Conservation (phyloP, 129 eudicot species). For the Arctium minus region DNA sequence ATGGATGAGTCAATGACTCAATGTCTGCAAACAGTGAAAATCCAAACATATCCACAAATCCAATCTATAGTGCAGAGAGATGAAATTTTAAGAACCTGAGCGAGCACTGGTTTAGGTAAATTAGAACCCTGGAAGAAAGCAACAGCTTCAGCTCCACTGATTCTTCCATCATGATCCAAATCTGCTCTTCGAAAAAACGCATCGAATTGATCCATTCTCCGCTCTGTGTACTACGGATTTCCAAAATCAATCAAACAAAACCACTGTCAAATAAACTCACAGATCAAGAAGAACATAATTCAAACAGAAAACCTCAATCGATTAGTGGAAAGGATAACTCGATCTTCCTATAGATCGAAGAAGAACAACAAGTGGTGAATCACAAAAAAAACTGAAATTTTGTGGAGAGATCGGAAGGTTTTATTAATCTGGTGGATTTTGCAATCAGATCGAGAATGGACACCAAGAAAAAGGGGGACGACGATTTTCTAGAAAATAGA, state of each 20-base stretch:
- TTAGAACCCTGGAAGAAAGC: conserved; percentile 76
- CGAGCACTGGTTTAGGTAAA: conserved; percentile 70
- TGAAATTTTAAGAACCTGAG: conserved; percentile 56
- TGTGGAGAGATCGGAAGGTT: neutral
- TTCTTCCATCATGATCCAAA: conserved; percentile 87
- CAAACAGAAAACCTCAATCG: neutral
- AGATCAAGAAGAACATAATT: conserved; percentile 19
- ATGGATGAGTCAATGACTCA: conserved; percentile 1
- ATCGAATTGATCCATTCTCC: conserved; percentile 66
- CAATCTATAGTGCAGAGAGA: neutral
- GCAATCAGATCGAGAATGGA: conserved; percentile 27
- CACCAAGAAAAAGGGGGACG: conserved; percentile 13
- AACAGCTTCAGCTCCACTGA: conserved; percentile 92
- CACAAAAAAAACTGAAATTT: conserved; percentile 4
- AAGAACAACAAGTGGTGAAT: neutral
- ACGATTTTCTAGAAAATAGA: conserved; percentile 15
- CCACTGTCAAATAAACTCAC: conserved; percentile 1
- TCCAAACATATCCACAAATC: neutral
- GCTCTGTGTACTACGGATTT: neutral
- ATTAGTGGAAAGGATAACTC: neutral
- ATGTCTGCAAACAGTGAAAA: neutral
- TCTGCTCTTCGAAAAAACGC: conserved; percentile 71
- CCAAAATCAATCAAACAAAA: conserved; percentile 9
- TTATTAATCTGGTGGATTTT: neutral
- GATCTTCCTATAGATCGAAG: conserved; percentile 16